Evolutionary conservation across 2,329 filamentous ascomycete genomes (phyloP).

Genomic region (Diplodia scrobiculata): DNA sequence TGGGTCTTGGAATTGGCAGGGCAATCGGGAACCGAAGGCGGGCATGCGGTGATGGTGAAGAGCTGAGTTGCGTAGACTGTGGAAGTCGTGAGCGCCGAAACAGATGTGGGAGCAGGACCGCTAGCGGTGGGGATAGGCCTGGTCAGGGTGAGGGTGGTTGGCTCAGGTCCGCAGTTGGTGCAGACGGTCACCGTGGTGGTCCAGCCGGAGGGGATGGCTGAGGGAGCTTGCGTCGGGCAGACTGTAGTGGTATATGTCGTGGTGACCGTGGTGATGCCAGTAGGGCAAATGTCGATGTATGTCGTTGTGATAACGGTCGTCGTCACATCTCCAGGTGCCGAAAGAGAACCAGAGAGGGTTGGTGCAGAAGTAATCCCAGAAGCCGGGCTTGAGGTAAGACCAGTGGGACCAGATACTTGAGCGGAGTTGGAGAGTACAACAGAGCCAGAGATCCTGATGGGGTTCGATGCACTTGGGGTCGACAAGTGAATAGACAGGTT

Average conservation of each 20-base stretch:
- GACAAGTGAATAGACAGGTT: not conserved
- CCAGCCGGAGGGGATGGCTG: conserved; percentile 35
- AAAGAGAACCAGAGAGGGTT: not conserved
- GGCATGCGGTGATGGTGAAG: conserved; percentile 15
- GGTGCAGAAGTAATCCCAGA: conserved; percentile 5
- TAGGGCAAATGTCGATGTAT: conserved; percentile 41
- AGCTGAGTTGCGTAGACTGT: conserved; percentile 25
- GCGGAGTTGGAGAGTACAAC: not conserved
- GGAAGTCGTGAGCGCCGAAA: not conserved
- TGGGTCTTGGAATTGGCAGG: conserved; percentile 31
- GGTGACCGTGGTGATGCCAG: conserved; percentile 40
- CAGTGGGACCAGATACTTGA: conserved; percentile 1
- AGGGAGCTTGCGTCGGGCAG: conserved; percentile 29
- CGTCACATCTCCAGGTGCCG: not conserved
- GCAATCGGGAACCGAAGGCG: conserved; percentile 30
- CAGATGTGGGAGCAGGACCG: not conserved
- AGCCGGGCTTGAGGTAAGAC: not conserved
- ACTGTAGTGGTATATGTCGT: conserved; percentile 37
- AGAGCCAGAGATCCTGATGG: not conserved
- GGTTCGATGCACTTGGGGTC: not conserved
- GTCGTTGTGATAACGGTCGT: conserved; percentile 36
- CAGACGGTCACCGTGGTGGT: conserved; percentile 39
- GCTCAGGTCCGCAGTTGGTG: conserved; percentile 35
- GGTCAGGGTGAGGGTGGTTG: conserved; percentile 38
- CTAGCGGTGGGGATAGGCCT: not conserved